A percentile compares a stretch with the other conserved stretches of the same genome.
These are phyloP conservation scores for Cinnamomum chago DNA, from an alignment of 164 flowering plant species.

Conservation along the genomic window DNA sequence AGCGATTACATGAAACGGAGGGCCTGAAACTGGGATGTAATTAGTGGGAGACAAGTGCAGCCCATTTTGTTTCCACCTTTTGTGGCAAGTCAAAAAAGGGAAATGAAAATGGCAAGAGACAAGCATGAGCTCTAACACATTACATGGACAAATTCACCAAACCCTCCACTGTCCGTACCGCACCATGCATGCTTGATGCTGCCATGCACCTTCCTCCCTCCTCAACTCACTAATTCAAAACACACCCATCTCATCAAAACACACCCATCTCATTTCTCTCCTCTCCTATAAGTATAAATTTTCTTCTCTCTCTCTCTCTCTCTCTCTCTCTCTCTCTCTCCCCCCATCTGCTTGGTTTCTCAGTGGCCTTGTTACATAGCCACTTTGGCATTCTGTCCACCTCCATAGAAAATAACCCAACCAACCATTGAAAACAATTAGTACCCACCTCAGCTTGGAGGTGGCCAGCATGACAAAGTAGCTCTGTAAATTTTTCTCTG, in stretches of 20 bases:
- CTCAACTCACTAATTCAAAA: not conserved
- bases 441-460: constrained; percentile 15
- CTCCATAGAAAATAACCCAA: constrained; percentile 20
- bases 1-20: no score
- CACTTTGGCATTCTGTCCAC: constrained; percentile 56
- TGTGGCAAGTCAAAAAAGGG: constrained; percentile 33
- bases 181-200: constrained; percentile 38
- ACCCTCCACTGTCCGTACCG: constrained; percentile 17
- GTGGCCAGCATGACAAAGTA: constrained; percentile 38
- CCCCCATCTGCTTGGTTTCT: constrained; percentile 18
- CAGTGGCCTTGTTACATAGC: constrained; percentile 31
- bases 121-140: not conserved
- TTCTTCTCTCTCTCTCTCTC: constrained; percentile 4
- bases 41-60: constrained; percentile 34
- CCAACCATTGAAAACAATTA: not conserved
- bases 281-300: not conserved
- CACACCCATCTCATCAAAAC: not conserved
- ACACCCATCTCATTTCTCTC: not conserved
- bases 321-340: constrained; percentile 11
- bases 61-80: constrained; percentile 22
- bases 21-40: not conserved
- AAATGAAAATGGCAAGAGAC: constrained; percentile 7
- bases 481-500: constrained; percentile 38
- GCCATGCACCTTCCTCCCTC: constrained; percentile 12
- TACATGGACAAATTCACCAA: not conserved